These are phyloP conservation scores for Penicillium malachiteum DNA, from an alignment of 495 filamentous ascomycete species.

Conservation along the genomic window DNA sequence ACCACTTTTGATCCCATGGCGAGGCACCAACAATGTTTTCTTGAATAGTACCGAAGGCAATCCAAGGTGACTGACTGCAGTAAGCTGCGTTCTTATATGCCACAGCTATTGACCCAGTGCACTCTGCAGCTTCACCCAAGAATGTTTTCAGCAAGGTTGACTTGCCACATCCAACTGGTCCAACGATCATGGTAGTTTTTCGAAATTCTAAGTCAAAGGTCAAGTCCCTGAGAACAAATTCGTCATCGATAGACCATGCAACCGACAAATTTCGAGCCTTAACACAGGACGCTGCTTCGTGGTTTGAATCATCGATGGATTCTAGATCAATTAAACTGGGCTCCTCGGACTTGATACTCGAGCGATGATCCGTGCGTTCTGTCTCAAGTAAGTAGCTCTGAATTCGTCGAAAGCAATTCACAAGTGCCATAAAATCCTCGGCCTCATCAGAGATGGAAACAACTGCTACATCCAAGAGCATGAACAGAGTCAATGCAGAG, in stretches of 20 bases:
- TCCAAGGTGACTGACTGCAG: slow-evolving; percentile 75
- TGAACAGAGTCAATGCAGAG: slow-evolving; percentile 25
- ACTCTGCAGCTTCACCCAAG: slow-evolving; percentile 48
- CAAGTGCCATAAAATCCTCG: slow-evolving; percentile 22
- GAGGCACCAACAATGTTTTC: slow-evolving; percentile 72
- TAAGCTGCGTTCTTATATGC: slow-evolving; percentile 57
- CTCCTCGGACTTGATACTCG: background rate
- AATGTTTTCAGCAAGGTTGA: slow-evolving; percentile 50
- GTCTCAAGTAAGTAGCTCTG: slow-evolving; percentile 21
- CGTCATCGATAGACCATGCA: slow-evolving; percentile 19
- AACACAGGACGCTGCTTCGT: slow-evolving; percentile 4
- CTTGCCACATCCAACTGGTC: slow-evolving; percentile 57
- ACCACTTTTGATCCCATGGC: slow-evolving; percentile 56
- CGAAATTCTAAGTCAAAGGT: slow-evolving; percentile 28
- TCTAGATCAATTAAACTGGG: slow-evolving; percentile 12
- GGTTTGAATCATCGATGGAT: background rate
- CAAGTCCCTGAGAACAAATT: slow-evolving; percentile 15
- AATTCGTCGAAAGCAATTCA: slow-evolving; percentile 27
- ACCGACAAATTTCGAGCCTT: slow-evolving; percentile 16
- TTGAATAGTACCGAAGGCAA: slow-evolving; percentile 77
- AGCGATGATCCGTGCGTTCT: slow-evolving; percentile 15
- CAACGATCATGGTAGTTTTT: slow-evolving; percentile 51
- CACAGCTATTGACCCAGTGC: slow-evolving; percentile 16
- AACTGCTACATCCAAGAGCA: slow-evolving; percentile 21
- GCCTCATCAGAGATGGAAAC: slow-evolving; percentile 15